phyloP scores from a whole-genome alignment of 306 rosid genomes.

The Canavalia gladiata region DNA sequence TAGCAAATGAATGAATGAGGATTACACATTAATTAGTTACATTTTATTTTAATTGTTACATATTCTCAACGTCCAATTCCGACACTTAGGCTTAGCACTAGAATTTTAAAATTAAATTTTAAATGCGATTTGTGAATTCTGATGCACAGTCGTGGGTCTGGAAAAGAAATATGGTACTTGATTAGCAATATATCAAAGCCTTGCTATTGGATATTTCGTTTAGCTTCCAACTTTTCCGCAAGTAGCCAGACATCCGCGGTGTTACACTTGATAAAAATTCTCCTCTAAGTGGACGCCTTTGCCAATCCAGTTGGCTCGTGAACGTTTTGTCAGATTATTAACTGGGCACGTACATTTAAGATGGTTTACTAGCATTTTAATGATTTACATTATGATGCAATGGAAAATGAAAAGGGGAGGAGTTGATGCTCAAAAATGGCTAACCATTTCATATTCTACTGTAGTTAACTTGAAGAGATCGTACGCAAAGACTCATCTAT shows the following conservation, averaged over 20 bases:
- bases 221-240: background rate
- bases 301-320: background rate
- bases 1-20: background rate
- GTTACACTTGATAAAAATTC: background rate
- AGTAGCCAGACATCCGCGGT: background rate
- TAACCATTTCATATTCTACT: constrained; percentile 14
- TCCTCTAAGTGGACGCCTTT: background rate
- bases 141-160: no score
- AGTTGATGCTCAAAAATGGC: background rate
- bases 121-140: no score
- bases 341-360: background rate
- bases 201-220: background rate
- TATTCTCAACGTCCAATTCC: no score
- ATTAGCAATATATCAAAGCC: no score
- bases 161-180: background rate
- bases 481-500: background rate
- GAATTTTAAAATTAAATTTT: no score
- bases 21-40: background rate
- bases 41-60: no score
- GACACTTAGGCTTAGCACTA: no score
- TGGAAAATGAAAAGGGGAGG: background rate
- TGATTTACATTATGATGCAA: background rate
- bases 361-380: background rate
- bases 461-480: constrained; percentile 36
- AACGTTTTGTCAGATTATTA: background rate